Conservation (phyloP, 78 protist species). For the Cavenderia fasciculata region DNA sequence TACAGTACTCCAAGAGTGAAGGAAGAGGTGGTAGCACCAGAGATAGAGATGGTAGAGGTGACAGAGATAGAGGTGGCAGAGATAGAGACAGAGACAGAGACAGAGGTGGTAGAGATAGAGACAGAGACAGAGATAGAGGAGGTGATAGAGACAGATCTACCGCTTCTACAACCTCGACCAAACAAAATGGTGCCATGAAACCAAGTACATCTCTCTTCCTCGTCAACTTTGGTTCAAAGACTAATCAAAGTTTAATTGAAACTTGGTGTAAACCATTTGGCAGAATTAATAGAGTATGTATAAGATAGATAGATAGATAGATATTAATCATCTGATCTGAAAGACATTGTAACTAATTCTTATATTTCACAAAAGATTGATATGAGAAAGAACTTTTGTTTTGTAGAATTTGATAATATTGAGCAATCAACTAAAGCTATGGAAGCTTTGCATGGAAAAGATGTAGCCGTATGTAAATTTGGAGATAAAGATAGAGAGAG, state of each 20-base stretch:
- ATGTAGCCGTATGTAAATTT: too few relatives aligned
- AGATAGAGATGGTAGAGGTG: neutral
- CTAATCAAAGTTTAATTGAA: neutral
- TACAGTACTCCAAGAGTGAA: conserved; percentile 47
- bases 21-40: neutral
- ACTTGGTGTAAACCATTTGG: conserved; percentile 51
- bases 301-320: too few relatives aligned
- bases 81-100: neutral
- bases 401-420: conserved; percentile 26
- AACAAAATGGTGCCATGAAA: too few relatives aligned
- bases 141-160: too few relatives aligned
- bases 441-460: conserved; percentile 20
- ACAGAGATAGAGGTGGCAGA: neutral
- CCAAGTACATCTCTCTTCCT: conserved; percentile 43
- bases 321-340: too few relatives aligned
- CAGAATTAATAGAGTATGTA: conserved; percentile 8
- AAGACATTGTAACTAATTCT: neutral
- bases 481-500: neutral
- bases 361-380: neutral
- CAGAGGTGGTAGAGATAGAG: neutral
- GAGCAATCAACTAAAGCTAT: conserved; percentile 36
- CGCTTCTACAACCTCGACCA: too few relatives aligned
- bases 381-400: conserved; percentile 55
- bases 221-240: conserved; percentile 31
- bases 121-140: too few relatives aligned